These are phyloP conservation scores for Coix lacrymajobi DNA, from an alignment of 176 grass and related monocot species.

Conservation along the genomic window DNA sequence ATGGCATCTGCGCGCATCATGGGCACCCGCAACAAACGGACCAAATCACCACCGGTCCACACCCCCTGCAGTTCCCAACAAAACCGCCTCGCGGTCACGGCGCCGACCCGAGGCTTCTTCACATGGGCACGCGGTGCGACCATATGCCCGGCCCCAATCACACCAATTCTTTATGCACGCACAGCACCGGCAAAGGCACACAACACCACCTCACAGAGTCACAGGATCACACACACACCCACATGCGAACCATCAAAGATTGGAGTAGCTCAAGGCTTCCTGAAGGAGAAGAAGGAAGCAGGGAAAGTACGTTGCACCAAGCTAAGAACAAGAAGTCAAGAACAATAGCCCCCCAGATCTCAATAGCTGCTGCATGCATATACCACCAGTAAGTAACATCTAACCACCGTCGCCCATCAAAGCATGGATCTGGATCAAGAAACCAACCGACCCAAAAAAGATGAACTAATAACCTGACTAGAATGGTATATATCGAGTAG, in stretches of 20 bases:
- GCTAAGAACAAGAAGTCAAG: not conserved
- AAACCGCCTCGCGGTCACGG: conserved; percentile 4
- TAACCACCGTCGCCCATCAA: conserved; percentile 20
- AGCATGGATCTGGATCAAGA: conserved; percentile 40
- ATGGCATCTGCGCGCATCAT: conserved; percentile 5
- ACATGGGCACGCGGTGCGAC: conserved; percentile 2
- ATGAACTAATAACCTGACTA: not conserved
- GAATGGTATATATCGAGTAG: conserved; percentile 20
- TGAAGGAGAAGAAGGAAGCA: not conserved
- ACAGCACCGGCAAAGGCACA: not conserved
- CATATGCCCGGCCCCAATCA: conserved; percentile 2
- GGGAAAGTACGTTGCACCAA: not conserved
- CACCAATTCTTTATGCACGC: conserved; percentile 27
- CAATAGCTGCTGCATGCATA: not conserved
- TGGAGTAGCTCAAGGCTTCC: not conserved
- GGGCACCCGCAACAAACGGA: conserved; percentile 5
- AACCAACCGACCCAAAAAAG: not conserved
- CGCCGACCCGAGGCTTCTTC: not conserved
- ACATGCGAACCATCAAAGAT: conserved; percentile 38
- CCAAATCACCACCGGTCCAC: not conserved
- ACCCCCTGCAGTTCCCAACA: not conserved
- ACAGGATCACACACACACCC: conserved; percentile 4
- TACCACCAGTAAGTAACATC: not conserved
- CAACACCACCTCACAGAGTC: not conserved
- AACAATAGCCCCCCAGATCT: conserved; percentile 18